These are phyloP conservation scores for Chloropicon primus DNA, from an alignment of 139 green algal genomes.

Conservation along the genomic window DNA sequence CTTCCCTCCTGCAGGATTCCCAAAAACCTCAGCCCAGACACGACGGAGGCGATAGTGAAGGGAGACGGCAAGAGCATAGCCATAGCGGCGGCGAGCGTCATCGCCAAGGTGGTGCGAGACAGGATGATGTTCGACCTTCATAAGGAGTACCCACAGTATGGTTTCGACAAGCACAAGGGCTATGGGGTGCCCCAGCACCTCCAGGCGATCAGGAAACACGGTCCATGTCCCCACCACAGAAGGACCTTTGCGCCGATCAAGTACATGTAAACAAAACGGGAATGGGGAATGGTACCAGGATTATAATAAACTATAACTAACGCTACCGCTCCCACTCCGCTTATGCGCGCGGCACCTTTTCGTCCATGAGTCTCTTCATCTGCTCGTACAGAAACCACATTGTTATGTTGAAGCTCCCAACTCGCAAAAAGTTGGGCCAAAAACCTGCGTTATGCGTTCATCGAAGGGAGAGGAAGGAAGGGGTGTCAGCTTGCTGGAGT, in stretches of 20 bases:
- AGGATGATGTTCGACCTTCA: constrained; percentile 70
- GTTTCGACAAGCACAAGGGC: constrained; percentile 31
- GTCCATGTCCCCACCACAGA: constrained; percentile 59
- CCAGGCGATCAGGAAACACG: constrained; percentile 45
- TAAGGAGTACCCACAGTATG: constrained; percentile 22
- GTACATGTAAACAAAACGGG: not conserved
- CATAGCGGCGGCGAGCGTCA: constrained; percentile 78
- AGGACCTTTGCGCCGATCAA: constrained; percentile 68
- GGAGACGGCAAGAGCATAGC: constrained; percentile 50
- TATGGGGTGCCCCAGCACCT: not conserved
- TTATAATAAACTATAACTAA: too few species aligned
- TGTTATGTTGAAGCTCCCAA: constrained; percentile 26
- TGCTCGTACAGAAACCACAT: constrained; percentile 26
- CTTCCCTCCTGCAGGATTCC: too few species aligned
- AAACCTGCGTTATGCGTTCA: too few species aligned
- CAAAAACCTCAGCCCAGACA: constrained; percentile 10
- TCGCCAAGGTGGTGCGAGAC: constrained; percentile 85
- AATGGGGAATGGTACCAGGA: not conserved
- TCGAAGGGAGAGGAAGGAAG: too few species aligned
- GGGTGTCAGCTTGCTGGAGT: too few species aligned
- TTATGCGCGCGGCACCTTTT: too few species aligned
- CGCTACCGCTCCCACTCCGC: too few species aligned
- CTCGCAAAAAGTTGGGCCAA: constrained; percentile 21
- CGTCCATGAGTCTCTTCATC: too few species aligned
- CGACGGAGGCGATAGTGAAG: constrained; percentile 44